Percentiles rank a stretch among this genome's conserved stretches.
These are phyloP conservation scores for Lasiodiplodia citricola DNA, from an alignment of 2,329 filamentous ascomycete species.

Conservation along the genomic window DNA sequence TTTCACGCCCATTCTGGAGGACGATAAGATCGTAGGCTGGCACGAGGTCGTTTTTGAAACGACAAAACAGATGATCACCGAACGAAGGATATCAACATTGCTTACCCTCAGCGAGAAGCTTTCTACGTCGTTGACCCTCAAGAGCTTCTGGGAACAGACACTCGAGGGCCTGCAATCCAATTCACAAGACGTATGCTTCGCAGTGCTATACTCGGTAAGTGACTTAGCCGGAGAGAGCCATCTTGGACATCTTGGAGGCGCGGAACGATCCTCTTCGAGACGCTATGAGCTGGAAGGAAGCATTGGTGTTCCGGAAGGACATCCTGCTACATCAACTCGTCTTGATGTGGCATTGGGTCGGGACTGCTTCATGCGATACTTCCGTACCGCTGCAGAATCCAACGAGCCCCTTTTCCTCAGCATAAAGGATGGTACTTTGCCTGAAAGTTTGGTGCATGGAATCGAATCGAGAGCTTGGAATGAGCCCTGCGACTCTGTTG, in stretches of 20 bases:
- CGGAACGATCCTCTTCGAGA: slow-evolving; percentile 36
- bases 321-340: slow-evolving; percentile 28
- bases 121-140: slow-evolving; percentile 4
- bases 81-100: slow-evolving; percentile 22
- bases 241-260: slow-evolving; percentile 34
- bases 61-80: slow-evolving; percentile 28
- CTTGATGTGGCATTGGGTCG: slow-evolving; percentile 24
- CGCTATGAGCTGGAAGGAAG: slow-evolving; percentile 41
- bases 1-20: slow-evolving; percentile 26
- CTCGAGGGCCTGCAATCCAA: slow-evolving; percentile 37
- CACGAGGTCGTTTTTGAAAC: slow-evolving; percentile 25
- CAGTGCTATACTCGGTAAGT: slow-evolving; percentile 39
- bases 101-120: slow-evolving; percentile 23
- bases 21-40: slow-evolving; percentile 26
- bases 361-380: slow-evolving; percentile 26
- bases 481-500: slow-evolving; percentile 24
- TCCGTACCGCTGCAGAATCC: slow-evolving; percentile 38
- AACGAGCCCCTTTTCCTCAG: slow-evolving; percentile 37
- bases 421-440: slow-evolving; percentile 36
- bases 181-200: slow-evolving; percentile 40
- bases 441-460: slow-evolving; percentile 38
- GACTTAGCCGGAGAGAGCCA: slow-evolving; percentile 37
- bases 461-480: slow-evolving; percentile 33
- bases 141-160: slow-evolving; percentile 26
- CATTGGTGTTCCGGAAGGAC: slow-evolving; percentile 39